A percentile compares a stretch with the other conserved stretches of the same genome.
phyloP scores from a whole-genome alignment of 345 rosid species.

The Trapa bicornis region DNA sequence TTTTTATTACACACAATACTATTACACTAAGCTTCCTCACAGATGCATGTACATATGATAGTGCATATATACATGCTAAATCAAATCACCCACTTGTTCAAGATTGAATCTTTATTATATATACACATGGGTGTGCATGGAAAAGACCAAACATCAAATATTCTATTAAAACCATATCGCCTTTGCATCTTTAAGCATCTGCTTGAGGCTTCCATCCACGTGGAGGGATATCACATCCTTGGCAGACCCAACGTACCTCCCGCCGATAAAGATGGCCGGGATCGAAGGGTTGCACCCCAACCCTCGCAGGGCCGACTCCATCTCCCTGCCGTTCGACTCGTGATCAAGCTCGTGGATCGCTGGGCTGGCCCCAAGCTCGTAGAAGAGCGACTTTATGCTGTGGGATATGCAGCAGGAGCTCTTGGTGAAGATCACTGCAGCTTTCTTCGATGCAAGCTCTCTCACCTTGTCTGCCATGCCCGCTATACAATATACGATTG shows the following conservation, averaged over 20 bases:
- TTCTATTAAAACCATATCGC: conserved; percentile 79
- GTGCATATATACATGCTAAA: too few species aligned
- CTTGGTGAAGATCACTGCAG: conserved; percentile 95
- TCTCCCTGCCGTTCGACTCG: conserved; percentile 62
- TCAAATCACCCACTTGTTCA: too few species aligned
- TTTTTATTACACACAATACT: too few species aligned
- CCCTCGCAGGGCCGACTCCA: conserved; percentile 63
- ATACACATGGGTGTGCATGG: neutral
- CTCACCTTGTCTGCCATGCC: conserved; percentile 51
- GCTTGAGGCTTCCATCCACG: conserved; percentile 80
- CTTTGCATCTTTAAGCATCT: conserved; percentile 83
- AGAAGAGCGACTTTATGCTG: conserved; percentile 84
- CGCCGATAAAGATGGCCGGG: conserved; percentile 97
- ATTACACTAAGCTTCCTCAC: too few species aligned
- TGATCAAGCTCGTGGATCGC: conserved; percentile 85
- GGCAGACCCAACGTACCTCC: conserved; percentile 76
- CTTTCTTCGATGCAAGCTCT: conserved; percentile 78
- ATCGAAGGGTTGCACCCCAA: conserved; percentile 67
- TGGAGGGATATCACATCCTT: conserved; percentile 85
- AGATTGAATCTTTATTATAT: neutral
- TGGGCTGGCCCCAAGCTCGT: conserved; percentile 93
- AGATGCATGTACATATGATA: too few species aligned
- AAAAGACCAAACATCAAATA: neutral
- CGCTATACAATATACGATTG: too few species aligned
- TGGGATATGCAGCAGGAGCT: conserved; percentile 97